Conservation (phyloP, 2,329 filamentous ascomycete genomes). For the Claviceps monticola region DNA sequence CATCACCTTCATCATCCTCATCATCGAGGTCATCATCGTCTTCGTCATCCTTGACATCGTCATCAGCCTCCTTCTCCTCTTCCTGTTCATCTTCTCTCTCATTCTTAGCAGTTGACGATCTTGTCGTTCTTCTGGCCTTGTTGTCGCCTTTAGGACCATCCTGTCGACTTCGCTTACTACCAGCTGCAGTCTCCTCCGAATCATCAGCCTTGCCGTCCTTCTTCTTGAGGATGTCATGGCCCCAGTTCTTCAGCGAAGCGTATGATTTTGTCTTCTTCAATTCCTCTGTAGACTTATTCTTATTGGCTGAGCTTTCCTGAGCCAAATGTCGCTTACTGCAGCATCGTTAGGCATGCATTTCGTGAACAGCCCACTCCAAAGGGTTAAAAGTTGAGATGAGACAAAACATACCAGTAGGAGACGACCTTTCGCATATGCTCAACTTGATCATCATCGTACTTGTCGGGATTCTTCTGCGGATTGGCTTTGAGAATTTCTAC, state of each 20-base stretch:
- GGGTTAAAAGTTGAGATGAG: not conserved
- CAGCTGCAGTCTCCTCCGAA: slow-evolving; percentile 6
- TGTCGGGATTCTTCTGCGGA: slow-evolving; percentile 38
- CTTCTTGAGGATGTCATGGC: slow-evolving; percentile 37
- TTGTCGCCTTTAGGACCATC: slow-evolving; percentile 13
- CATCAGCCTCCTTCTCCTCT: not conserved
- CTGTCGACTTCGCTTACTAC: slow-evolving; percentile 16
- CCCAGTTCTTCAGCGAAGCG: slow-evolving; percentile 49
- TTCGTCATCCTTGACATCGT: slow-evolving; percentile 1
- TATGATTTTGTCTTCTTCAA: slow-evolving; percentile 38
- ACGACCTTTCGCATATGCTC: slow-evolving; percentile 50
- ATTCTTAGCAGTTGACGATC: slow-evolving; percentile 2
- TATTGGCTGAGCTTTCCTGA: slow-evolving; percentile 45
- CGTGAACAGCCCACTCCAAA: no score
- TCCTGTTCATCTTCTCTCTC: slow-evolving; percentile 4
- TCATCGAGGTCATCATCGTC: slow-evolving; percentile 3
- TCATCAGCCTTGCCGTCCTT: slow-evolving; percentile 8
- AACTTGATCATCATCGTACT: slow-evolving; percentile 41
- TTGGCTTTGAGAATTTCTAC: slow-evolving; percentile 49
- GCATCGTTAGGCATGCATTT: not conserved
- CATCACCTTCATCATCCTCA: slow-evolving; percentile 1
- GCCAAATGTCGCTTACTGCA: slow-evolving; percentile 47
- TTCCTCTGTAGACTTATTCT: slow-evolving; percentile 32
- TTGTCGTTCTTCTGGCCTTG: slow-evolving; percentile 19
- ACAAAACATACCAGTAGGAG: slow-evolving; percentile 35